Percentiles rank a stretch among this genome's conserved stretches.
These are phyloP conservation scores for Alternaria viburni DNA, from an alignment of 2,329 filamentous ascomycete genomes.

Conservation along the genomic window DNA sequence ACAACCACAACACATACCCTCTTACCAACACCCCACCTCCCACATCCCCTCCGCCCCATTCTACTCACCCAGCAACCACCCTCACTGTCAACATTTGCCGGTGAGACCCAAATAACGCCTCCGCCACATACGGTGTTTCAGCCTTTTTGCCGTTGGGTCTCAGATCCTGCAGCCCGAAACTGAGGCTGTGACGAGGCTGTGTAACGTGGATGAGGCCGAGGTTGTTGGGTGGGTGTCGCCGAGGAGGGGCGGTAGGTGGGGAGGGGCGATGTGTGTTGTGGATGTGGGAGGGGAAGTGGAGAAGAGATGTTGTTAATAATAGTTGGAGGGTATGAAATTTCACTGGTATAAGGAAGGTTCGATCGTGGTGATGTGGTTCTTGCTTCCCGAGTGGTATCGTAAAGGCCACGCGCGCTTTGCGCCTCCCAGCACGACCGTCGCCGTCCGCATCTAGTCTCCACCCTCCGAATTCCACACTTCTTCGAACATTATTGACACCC, in stretches of 20 bases:
- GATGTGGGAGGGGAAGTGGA: background rate
- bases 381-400: background rate
- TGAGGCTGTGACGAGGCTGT: background rate
- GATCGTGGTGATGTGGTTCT: no score
- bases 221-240: no score
- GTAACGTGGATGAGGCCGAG: background rate
- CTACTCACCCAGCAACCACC: background rate
- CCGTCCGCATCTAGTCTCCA: fast-evolving
- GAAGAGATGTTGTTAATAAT: background rate
- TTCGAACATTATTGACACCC: background rate
- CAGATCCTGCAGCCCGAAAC: background rate
- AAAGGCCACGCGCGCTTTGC: background rate
- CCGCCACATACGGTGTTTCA: background rate
- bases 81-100: background rate
- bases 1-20: background rate
- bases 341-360: background rate
- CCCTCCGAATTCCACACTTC: background rate
- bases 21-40: background rate
- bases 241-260: background rate
- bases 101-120: background rate
- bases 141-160: background rate
- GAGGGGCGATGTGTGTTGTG: background rate
- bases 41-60: background rate
- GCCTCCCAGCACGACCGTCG: background rate
- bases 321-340: background rate